These are phyloP conservation scores for Naganishia antarctica DNA, from an alignment of 768 basidiomycete species.

Conservation along the genomic window DNA sequence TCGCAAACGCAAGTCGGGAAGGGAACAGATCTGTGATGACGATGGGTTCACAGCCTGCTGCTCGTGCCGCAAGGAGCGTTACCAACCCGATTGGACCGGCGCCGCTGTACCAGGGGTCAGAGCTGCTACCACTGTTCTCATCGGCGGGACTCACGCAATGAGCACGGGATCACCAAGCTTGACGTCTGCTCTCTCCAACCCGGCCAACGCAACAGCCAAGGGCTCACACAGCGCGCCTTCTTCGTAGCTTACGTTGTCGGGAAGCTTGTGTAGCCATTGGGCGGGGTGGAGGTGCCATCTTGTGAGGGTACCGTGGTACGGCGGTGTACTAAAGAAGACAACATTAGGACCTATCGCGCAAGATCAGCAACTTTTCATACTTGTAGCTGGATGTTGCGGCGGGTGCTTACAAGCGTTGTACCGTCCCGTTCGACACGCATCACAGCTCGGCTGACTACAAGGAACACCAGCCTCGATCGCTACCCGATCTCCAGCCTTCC, in stretches of 20 bases:
- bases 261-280: conserved; percentile 51
- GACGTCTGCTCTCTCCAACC: conserved; percentile 49
- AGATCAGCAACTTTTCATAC: no score
- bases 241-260: conserved; percentile 50
- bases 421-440: conserved; percentile 48
- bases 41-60: conserved; percentile 51
- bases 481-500: conserved; percentile 48
- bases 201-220: conserved; percentile 51
- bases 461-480: conserved; percentile 47
- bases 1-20: conserved; percentile 51
- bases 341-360: conserved; percentile 48
- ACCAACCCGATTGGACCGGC: conserved; percentile 53
- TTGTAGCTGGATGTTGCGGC: no score
- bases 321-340: conserved; percentile 51
- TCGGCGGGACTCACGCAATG: conserved; percentile 44
- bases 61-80: conserved; percentile 49
- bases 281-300: conserved; percentile 48
- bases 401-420: conserved; percentile 51
- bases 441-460: conserved; percentile 47
- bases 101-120: conserved; percentile 36
- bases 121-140: not conserved
- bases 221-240: conserved; percentile 52
- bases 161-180: conserved; percentile 50
- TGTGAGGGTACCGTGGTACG: conserved; percentile 50
- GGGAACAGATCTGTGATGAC: conserved; percentile 52